Conservation (phyloP, 139 green algal genomes). For the Auxenochlorella pyrenoidosa region DNA sequence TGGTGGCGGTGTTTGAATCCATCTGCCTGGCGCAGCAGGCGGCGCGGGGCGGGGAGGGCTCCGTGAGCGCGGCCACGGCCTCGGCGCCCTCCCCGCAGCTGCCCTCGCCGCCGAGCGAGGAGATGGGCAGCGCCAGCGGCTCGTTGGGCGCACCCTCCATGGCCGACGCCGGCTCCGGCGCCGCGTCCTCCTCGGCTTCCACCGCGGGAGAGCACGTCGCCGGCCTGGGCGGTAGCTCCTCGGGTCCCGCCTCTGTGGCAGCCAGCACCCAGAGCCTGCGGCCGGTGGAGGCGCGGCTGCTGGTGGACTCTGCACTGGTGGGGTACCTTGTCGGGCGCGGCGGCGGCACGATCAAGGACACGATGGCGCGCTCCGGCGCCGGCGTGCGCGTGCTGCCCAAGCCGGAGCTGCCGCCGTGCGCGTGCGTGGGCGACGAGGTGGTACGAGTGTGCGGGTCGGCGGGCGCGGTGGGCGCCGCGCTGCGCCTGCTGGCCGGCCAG, state of each 20-base stretch:
- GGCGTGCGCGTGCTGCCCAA: constrained; percentile 33
- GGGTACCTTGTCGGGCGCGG: constrained; percentile 41
- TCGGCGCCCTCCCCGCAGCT: background rate
- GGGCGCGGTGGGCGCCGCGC: constrained; percentile 19
- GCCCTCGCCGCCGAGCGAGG: background rate
- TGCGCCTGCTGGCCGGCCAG: constrained; percentile 41
- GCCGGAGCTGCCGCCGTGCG: constrained; percentile 44
- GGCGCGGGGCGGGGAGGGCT: background rate
- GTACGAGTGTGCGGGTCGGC: constrained; percentile 25
- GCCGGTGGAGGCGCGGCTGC: constrained; percentile 12
- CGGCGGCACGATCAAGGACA: constrained; percentile 40
- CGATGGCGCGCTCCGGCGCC: constrained; percentile 5
- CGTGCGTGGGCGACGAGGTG: constrained; percentile 47
- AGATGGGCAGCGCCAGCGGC: background rate
- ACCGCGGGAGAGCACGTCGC: background rate
- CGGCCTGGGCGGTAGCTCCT: background rate
- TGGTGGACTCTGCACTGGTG: constrained; percentile 26
- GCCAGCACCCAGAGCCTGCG: background rate
- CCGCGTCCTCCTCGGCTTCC: background rate
- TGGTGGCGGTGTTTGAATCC: constrained; percentile 24
- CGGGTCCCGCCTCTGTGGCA: background rate
- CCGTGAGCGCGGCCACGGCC: background rate
- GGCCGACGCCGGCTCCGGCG: background rate
- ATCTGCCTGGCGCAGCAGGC: constrained; percentile 24
- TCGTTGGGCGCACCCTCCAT: background rate